These are phyloP conservation scores for Magnolia changhungtana DNA, from an alignment of 164 flowering plant species.

Conservation along the genomic window DNA sequence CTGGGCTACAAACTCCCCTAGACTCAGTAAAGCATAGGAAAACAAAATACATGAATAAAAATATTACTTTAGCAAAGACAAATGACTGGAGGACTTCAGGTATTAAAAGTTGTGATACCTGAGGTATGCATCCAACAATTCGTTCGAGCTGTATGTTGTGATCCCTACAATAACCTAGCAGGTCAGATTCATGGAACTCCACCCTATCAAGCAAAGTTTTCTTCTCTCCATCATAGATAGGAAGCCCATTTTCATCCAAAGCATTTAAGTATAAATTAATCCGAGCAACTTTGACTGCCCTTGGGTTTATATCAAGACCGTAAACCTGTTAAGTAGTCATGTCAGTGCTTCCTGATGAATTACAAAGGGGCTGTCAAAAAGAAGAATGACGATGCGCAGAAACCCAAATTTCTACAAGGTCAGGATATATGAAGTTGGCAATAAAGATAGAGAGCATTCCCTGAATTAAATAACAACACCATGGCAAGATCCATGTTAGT, in stretches of 20 bases:
- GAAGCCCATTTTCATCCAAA: slow-evolving; percentile 78
- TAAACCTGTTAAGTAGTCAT: slow-evolving; percentile 58
- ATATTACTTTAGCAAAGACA: not conserved
- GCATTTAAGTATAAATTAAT: slow-evolving; percentile 91
- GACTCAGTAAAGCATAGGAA: not conserved
- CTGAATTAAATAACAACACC: not conserved
- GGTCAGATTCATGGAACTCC: slow-evolving; percentile 95
- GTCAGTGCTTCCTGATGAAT: not conserved
- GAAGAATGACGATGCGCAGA: not conserved
- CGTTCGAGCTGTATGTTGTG: slow-evolving; percentile 74
- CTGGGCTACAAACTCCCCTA: not conserved
- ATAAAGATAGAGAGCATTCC: not conserved
- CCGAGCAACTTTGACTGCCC: slow-evolving; percentile 92
- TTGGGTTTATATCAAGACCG: slow-evolving; percentile 97
- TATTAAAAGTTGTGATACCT: slow-evolving; percentile 45
- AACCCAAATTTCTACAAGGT: not conserved
- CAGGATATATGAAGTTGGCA: not conserved
- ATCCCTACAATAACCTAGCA: slow-evolving; percentile 80
- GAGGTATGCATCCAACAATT: slow-evolving; percentile 98
- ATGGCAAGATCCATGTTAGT: not conserved
- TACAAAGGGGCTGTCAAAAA: not conserved
- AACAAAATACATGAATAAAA: not conserved
- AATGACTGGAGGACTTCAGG: not conserved
- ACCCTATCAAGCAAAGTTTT: slow-evolving; percentile 92
- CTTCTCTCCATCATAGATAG: slow-evolving; percentile 70